These are phyloP conservation scores for Colletotrichum sp. DNA, from an alignment of 2,329 filamentous ascomycete genomes.

Conservation along the genomic window DNA sequence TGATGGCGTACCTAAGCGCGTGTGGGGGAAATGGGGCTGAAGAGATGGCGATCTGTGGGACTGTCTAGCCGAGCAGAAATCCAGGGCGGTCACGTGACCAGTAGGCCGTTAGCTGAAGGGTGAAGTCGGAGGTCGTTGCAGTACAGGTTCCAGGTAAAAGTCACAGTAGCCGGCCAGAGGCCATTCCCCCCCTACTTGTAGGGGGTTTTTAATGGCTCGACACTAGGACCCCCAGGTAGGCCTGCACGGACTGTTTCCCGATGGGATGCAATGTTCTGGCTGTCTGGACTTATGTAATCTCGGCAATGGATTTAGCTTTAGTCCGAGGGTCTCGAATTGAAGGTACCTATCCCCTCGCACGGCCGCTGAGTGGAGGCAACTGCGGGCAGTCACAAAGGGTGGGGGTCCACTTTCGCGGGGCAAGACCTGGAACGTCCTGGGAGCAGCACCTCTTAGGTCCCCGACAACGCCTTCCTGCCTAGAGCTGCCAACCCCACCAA, in stretches of 20 bases:
- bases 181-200: too few species aligned
- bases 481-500: conserved; percentile 17
- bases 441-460: not conserved
- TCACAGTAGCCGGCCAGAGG: too few species aligned
- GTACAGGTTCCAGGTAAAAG: too few species aligned
- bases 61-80: too few species aligned
- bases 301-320: not conserved
- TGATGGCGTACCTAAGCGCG: too few species aligned
- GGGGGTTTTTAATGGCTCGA: too few species aligned
- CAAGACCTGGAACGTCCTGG: not conserved
- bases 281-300: not conserved
- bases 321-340: not conserved
- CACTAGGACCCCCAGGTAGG: not conserved
- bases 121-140: too few species aligned
- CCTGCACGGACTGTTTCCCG: not conserved
- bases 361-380: not conserved
- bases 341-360: not conserved
- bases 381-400: not conserved
- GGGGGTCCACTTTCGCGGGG: conserved; percentile 19
- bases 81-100: too few species aligned
- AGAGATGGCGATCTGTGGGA: too few species aligned
- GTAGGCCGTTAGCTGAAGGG: too few species aligned
- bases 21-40: too few species aligned
- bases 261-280: not conserved
- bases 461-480: conserved; percentile 11